Evolutionary conservation across 164 flowering plant species (phyloP), one percentile per base, ranked within the genome.

Genomic region (Euptelea pleiosperma): DNA sequence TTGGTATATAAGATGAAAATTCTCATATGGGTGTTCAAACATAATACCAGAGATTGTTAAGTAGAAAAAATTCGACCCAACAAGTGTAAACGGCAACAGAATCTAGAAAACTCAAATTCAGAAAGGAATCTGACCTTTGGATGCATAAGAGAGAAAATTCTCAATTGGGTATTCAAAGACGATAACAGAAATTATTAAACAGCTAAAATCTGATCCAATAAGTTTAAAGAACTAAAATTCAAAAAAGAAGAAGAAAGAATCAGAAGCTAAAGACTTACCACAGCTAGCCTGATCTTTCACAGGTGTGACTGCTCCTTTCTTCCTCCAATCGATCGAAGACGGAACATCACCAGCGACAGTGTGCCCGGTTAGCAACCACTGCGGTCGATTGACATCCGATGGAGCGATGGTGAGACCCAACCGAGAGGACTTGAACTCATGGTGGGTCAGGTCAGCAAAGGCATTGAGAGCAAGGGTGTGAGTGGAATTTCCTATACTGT

Each of bases 211-310:
- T 4, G n/a, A 61, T 45, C 8, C 19, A 55, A 14, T 11, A 63
- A 72, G 48, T 26, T 10, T 25, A 39, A 37, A 39, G 33, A 35
- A 16, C 25, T 12, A 2, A 16, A 33, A 19, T 41, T 22, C 14
- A n/a, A 39, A 48, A 35, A 45, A 39, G 25, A 52, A 44, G 7
- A 8, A 46, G 19, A 39, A 54, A 36, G 54, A 29, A 29, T 21
- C 45, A 30, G 24, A 37, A 28, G 11, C 8, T 8, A 42, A 41
- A 19, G 18, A 55, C 80, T 60, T 78, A 89, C 96, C 98, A 65
- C 98, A 92, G 53, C 81, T 78, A 6, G 79, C 93, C 70, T 92
- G 98, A 75, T 93, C 96, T 58, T 93, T 89, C 37, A 93, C 94
- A 19, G 56, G 18, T 9, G 98, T 89, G 37, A 89, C 98, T 1